These are phyloP conservation scores for Tillandsia leiboldiana DNA, from an alignment of 176 grass and related monocot genomes.

Conservation along the genomic window DNA sequence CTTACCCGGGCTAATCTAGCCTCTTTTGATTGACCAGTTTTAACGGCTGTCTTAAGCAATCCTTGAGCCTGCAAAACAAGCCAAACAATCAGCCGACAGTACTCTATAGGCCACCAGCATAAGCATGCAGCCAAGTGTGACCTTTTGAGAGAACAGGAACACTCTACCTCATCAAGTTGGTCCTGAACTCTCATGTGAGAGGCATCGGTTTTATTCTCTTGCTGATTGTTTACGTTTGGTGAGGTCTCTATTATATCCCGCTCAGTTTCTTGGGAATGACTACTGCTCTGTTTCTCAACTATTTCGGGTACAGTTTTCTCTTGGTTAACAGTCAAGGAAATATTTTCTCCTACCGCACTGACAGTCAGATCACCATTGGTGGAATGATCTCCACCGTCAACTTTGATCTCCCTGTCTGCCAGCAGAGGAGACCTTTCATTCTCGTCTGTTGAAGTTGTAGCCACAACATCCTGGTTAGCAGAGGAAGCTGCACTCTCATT, in stretches of 20 bases:
- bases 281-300: slow-evolving; percentile 22
- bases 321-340: slow-evolving; percentile 26
- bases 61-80: slow-evolving; percentile 66
- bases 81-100: slow-evolving; percentile 6
- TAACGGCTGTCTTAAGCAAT: slow-evolving; percentile 74
- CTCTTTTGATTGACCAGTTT: slow-evolving; percentile 98
- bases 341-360: slow-evolving; percentile 39
- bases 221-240: slow-evolving; percentile 38
- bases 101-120: neutral
- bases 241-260: slow-evolving; percentile 37
- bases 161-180: slow-evolving; percentile 86
- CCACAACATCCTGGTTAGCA: slow-evolving; percentile 23
- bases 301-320: slow-evolving; percentile 47
- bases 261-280: slow-evolving; percentile 36
- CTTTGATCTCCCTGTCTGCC: slow-evolving; percentile 25
- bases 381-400: slow-evolving; percentile 23
- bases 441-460: slow-evolving; percentile 21
- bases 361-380: slow-evolving; percentile 32
- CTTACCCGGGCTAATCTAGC: slow-evolving; percentile 97
- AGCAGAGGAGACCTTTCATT: slow-evolving; percentile 28
- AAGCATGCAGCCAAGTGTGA: neutral
- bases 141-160: slow-evolving; percentile 14
- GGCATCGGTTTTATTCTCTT: slow-evolving; percentile 46
- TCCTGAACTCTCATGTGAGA: slow-evolving; percentile 66
- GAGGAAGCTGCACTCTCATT: slow-evolving; percentile 27